Percentiles rank a stretch among this genome's conserved stretches.
Conservation (phyloP, 139 green algal species). For the Coccomyxa sp. region DNA sequence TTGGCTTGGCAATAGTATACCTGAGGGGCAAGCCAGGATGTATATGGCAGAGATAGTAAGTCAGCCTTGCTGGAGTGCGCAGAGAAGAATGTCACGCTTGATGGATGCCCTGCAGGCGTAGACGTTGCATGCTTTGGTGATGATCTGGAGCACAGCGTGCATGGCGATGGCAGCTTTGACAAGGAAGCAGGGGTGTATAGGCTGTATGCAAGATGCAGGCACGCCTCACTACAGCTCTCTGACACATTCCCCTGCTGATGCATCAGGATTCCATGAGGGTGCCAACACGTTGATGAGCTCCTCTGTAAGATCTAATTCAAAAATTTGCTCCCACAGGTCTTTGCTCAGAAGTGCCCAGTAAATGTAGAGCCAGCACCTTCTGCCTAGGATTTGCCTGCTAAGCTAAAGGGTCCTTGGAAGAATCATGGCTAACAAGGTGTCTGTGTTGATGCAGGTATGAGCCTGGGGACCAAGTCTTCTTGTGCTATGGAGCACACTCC, state of each 20-base stretch:
- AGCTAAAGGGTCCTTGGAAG: background rate
- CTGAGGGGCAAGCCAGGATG: background rate
- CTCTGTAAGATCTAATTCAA: background rate
- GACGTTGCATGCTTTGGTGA: background rate
- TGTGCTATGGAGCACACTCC: conserved; percentile 84
- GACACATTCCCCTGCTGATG: background rate
- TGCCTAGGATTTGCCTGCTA: background rate
- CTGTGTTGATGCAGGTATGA: conserved; percentile 25
- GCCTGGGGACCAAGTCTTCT: conserved; percentile 62
- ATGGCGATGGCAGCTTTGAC: conserved; percentile 51
- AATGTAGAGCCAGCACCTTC: too few relatives aligned
- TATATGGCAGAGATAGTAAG: background rate
- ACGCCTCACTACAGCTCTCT: background rate
- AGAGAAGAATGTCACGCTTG: background rate
- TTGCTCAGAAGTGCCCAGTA: background rate
- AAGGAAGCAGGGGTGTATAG: conserved; percentile 22
- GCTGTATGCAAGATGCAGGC: conserved; percentile 23
- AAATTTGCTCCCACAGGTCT: background rate
- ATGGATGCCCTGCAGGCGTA: background rate
- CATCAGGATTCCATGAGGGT: background rate
- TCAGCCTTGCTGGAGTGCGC: too few relatives aligned
- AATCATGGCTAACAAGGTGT: background rate
- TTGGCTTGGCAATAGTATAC: background rate
- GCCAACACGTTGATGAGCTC: background rate
- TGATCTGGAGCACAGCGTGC: background rate